phyloP scores from a whole-genome alignment of 2,329 filamentous ascomycete species.

The Aspergillus transmontanensis region DNA sequence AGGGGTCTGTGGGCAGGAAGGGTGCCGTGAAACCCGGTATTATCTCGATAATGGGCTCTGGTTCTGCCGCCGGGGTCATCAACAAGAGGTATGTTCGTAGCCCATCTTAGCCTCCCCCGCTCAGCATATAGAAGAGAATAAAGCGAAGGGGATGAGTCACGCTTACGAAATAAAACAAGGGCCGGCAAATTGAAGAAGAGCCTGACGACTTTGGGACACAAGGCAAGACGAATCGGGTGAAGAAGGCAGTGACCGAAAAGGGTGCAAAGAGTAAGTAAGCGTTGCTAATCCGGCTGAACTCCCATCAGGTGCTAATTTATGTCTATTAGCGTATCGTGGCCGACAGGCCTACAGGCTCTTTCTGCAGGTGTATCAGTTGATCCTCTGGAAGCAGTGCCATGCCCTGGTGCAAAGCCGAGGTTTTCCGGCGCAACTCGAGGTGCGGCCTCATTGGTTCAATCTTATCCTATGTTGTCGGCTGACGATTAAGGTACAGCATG shows the following conservation, averaged over 20 bases:
- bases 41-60: conserved; percentile 74
- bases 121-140: not conserved
- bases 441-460: conserved; percentile 25
- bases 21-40: conserved; percentile 72
- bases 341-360: conserved; percentile 74
- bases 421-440: conserved; percentile 74
- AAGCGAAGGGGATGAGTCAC: fast-evolving
- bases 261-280: conserved; percentile 53
- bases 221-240: conserved; percentile 58
- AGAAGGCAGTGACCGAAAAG: conserved; percentile 58
- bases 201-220: conserved; percentile 69
- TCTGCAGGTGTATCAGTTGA: conserved; percentile 79
- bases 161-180: conserved; percentile 26
- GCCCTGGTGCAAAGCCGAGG: conserved; percentile 70
- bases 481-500: conserved; percentile 38
- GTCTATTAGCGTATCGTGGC: conserved; percentile 56
- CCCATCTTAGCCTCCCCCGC: not conserved
- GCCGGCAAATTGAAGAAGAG: conserved; percentile 56
- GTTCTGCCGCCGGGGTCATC: conserved; percentile 80
- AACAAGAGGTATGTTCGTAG: conserved; percentile 63
- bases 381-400: conserved; percentile 78
- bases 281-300: not conserved
- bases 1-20: conserved; percentile 57
- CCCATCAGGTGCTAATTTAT: conserved; percentile 49
- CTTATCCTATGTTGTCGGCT: conserved; percentile 2